phyloP scores from a whole-genome alignment of 495 filamentous ascomycete species.

The Annulohypoxylon stygium region DNA sequence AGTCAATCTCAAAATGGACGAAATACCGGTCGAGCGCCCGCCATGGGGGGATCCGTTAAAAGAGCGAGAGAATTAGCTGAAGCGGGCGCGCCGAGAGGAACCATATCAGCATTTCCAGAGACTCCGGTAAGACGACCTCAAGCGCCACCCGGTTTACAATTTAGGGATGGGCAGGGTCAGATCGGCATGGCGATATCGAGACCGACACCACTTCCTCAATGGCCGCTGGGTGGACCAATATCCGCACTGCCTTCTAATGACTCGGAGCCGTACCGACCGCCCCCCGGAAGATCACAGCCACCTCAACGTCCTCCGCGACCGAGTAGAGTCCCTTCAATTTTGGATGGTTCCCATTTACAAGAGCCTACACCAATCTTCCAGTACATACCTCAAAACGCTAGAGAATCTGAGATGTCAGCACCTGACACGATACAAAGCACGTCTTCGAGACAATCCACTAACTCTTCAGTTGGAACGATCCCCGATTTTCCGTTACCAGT shows the following conservation, averaged over 20 bases:
- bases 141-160: slow-evolving; percentile 54
- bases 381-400: slow-evolving; percentile 58
- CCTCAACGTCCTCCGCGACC: slow-evolving; percentile 78
- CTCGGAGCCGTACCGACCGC: slow-evolving; percentile 61
- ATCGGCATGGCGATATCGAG: slow-evolving; percentile 65
- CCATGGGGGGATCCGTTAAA: slow-evolving; percentile 57
- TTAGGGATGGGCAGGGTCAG: slow-evolving; percentile 58
- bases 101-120: slow-evolving; percentile 41
- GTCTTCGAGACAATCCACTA: slow-evolving; percentile 64
- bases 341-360: slow-evolving; percentile 63
- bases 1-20: slow-evolving; percentile 63
- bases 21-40: slow-evolving; percentile 57
- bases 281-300: slow-evolving; percentile 66
- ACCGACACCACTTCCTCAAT: slow-evolving; percentile 66
- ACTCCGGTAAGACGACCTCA: slow-evolving; percentile 49
- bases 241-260: slow-evolving; percentile 53
- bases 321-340: slow-evolving; percentile 67
- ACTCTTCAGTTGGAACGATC: slow-evolving; percentile 70
- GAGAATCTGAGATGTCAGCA: slow-evolving; percentile 49
- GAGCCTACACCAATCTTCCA: slow-evolving; percentile 66
- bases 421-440: slow-evolving; percentile 57
- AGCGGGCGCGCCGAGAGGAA: slow-evolving; percentile 46
- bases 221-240: slow-evolving; percentile 65
- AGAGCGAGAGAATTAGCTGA: slow-evolving; percentile 62
- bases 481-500: slow-evolving; percentile 71